Evolutionary conservation across 2,329 filamentous ascomycete species (phyloP).

Genomic region (Escovopsis weberi): DNA sequence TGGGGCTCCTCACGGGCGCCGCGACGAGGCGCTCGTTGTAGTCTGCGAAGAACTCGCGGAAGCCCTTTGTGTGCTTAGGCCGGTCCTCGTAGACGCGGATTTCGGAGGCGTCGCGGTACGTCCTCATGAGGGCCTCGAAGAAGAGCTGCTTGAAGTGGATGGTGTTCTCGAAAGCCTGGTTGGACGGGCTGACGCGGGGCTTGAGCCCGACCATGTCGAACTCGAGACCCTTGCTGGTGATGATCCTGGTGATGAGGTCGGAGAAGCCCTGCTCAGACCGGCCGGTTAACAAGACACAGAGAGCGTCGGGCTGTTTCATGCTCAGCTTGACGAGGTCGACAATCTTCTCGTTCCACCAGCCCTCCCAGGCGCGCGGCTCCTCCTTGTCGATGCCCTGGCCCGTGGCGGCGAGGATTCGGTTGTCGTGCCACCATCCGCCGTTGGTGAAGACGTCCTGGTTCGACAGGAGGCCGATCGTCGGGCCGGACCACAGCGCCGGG

Average conservation of each 20-base stretch:
- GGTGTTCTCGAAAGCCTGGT: slow-evolving; percentile 65
- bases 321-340: slow-evolving; percentile 66
- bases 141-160: slow-evolving; percentile 89
- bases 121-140: slow-evolving; percentile 67
- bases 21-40: slow-evolving; percentile 50
- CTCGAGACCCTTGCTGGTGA: slow-evolving; percentile 59
- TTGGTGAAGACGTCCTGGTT: slow-evolving; percentile 62
- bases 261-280: slow-evolving; percentile 64
- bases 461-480: slow-evolving; percentile 63
- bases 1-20: slow-evolving; percentile 43
- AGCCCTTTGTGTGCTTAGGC: slow-evolving; percentile 57
- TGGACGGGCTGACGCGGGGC: slow-evolving; percentile 65
- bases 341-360: slow-evolving; percentile 95
- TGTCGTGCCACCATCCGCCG: slow-evolving; percentile 97
- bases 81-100: slow-evolving; percentile 62
- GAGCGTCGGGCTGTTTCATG: slow-evolving; percentile 68
- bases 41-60: slow-evolving; percentile 68
- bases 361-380: slow-evolving; percentile 71
- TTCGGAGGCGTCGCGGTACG: slow-evolving; percentile 70
- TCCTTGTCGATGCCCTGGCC: slow-evolving; percentile 72
- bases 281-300: slow-evolving; percentile 79
- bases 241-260: slow-evolving; percentile 68
- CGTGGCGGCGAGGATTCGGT: slow-evolving; percentile 69
- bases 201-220: slow-evolving; percentile 87
- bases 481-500: slow-evolving; percentile 67